A percentile compares a stretch with the other conserved stretches of the same genome.
Conservation (phyloP, 1,284 basidiomycete genomes). For the Abortiporus biennis region DNA sequence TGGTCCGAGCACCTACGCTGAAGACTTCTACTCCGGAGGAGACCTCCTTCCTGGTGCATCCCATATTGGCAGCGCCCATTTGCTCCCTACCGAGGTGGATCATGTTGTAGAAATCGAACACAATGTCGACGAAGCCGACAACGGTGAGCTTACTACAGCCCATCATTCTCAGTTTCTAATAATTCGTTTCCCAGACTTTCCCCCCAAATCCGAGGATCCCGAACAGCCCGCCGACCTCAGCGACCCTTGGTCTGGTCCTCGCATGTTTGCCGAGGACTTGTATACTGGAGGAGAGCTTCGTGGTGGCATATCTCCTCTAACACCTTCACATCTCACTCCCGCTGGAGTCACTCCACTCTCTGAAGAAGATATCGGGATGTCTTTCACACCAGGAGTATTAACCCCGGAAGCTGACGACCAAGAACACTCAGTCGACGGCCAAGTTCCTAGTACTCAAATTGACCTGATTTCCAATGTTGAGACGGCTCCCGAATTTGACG, state of each 20-base stretch:
- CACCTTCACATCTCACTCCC: constrained; percentile 14
- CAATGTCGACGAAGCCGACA: not conserved
- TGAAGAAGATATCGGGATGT: not conserved
- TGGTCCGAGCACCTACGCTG: constrained; percentile 42
- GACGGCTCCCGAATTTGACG: constrained; percentile 5
- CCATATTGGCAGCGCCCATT: constrained; percentile 14
- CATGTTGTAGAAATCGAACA: not conserved
- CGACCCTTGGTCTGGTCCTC: constrained; percentile 45
- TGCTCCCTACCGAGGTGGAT: constrained; percentile 17
- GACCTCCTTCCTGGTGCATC: constrained; percentile 17
- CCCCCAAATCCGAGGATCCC: not conserved
- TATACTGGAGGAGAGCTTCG: constrained; percentile 27
- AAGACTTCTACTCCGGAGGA: constrained; percentile 42
- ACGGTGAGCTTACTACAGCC: constrained; percentile 2
- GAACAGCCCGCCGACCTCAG: constrained; percentile 26
- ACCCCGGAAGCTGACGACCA: no score
- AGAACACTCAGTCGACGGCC: not conserved
- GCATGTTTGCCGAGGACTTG: constrained; percentile 45
- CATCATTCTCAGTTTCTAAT: not conserved
- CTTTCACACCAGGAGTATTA: constrained; percentile 2
- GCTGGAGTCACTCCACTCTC: constrained; percentile 8
- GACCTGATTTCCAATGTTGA: constrained; percentile 3
- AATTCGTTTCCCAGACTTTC: constrained; percentile 2
- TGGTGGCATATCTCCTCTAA: constrained; percentile 10
- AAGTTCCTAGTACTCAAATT: constrained; percentile 2